Evolutionary conservation across 139 green algal genomes (phyloP).

Genomic region (Tetraselmis chui): DNA sequence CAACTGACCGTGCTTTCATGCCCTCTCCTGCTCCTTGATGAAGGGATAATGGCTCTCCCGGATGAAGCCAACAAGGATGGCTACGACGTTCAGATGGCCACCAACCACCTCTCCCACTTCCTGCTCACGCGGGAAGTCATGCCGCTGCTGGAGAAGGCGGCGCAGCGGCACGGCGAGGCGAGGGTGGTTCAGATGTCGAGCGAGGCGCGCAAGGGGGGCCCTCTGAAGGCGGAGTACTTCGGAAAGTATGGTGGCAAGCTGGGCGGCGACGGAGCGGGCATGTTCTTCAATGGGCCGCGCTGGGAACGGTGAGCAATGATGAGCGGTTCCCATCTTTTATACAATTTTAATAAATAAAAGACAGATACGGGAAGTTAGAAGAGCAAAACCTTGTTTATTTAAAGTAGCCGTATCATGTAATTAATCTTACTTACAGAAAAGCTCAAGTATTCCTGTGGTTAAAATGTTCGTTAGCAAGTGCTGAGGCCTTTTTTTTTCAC

Average conservation of each 20-base stretch:
- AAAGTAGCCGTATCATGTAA: too few species aligned
- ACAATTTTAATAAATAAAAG: too few species aligned
- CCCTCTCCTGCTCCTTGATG: too few species aligned
- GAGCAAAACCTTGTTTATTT: too few species aligned
- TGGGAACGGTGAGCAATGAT: not conserved
- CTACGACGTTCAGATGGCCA: slow-evolving; percentile 29
- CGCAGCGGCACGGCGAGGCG: slow-evolving; percentile 3
- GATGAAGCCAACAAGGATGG: slow-evolving; percentile 15
- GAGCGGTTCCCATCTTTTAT: too few species aligned
- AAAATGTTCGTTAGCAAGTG: too few species aligned
- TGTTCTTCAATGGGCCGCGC: not conserved
- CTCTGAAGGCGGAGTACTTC: slow-evolving; percentile 14
- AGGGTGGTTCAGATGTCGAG: slow-evolving; percentile 14
- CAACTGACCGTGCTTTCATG: too few species aligned
- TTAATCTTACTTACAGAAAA: too few species aligned
- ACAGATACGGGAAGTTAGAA: too few species aligned
- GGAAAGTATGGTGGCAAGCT: slow-evolving; percentile 8
- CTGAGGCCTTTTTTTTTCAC: too few species aligned
- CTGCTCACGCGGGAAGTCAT: slow-evolving; percentile 19
- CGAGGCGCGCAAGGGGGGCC: slow-evolving; percentile 4
- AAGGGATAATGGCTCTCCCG: slow-evolving; percentile 25
- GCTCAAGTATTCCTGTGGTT: too few species aligned
- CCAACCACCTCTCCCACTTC: slow-evolving; percentile 27
- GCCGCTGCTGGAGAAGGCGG: slow-evolving; percentile 13
- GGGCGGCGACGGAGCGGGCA: slow-evolving; percentile 1